Conservation (phyloP, 108 stramenopile species). For the Nitzschia palea region DNA sequence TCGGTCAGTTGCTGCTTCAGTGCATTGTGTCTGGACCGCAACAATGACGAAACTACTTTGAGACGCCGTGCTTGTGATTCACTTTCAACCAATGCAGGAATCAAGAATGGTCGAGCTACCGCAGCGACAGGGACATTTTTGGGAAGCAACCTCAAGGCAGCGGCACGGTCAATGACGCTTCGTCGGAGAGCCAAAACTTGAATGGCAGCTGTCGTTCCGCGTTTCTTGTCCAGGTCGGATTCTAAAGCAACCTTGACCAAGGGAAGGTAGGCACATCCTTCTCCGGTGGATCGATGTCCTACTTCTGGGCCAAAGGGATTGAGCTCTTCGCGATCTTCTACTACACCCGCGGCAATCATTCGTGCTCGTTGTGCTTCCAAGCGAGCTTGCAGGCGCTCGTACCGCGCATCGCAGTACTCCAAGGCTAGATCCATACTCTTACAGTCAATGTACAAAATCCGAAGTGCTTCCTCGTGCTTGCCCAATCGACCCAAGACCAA, state of each 20-base stretch:
- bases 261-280: constrained; percentile 74
- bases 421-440: constrained; percentile 79
- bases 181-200: constrained; percentile 78
- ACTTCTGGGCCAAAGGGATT: constrained; percentile 16
- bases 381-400: constrained; percentile 54
- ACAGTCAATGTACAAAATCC: constrained; percentile 77
- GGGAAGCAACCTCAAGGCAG: constrained; percentile 78
- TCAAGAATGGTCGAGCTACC: constrained; percentile 76
- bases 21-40: constrained; percentile 66
- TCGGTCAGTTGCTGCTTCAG: constrained; percentile 79
- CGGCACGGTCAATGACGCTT: constrained; percentile 73
- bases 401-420: constrained; percentile 82
- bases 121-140: constrained; percentile 77
- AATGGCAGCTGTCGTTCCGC: constrained; percentile 76
- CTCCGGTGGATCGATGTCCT: neutral
- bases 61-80: constrained; percentile 84
- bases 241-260: constrained; percentile 81
- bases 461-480: constrained; percentile 82
- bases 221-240: constrained; percentile 59
- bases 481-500: constrained; percentile 82
- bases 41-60: constrained; percentile 69
- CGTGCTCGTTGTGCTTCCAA: constrained; percentile 46
- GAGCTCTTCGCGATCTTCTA: constrained; percentile 37
- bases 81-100: constrained; percentile 83
- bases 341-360: constrained; percentile 21